phyloP scores from a whole-genome alignment of 352 stramenopile genomes.

The Peronospora belbahrii region DNA sequence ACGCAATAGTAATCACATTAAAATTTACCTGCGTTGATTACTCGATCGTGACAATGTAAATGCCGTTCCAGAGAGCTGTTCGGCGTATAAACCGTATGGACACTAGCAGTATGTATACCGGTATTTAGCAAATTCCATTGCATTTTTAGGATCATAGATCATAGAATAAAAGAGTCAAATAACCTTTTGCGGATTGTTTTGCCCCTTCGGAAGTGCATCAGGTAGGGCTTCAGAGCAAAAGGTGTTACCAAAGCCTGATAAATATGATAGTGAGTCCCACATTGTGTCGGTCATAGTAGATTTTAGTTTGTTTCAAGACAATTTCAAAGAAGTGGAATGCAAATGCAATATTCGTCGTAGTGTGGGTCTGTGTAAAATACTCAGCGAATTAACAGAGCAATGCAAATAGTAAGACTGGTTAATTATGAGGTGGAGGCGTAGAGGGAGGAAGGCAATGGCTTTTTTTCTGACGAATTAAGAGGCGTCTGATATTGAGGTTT shows the following conservation, averaged over 20 bases:
- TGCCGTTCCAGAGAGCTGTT: slow-evolving; percentile 94
- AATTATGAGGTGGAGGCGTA: too few species aligned
- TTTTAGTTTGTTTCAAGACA: slow-evolving; percentile 10
- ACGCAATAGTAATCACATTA: too few species aligned
- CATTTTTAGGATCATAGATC: too few species aligned
- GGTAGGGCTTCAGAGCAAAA: slow-evolving; percentile 90
- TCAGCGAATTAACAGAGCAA: too few species aligned
- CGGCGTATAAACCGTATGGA: slow-evolving; percentile 88
- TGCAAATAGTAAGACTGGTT: too few species aligned
- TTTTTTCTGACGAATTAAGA: too few species aligned
- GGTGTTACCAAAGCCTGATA: slow-evolving; percentile 89
- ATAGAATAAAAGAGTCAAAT: too few species aligned
- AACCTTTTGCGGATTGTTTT: slow-evolving; percentile 93
- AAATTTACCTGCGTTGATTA: slow-evolving; percentile 71
- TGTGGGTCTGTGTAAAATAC: too few species aligned
- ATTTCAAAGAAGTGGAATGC: background rate
- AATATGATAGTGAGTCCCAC: slow-evolving; percentile 79
- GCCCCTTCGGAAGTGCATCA: slow-evolving; percentile 81
- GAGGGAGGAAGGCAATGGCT: too few species aligned
- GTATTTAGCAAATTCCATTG: too few species aligned
- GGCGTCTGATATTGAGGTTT: too few species aligned
- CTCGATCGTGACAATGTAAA: slow-evolving; percentile 91
- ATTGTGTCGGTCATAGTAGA: slow-evolving; percentile 9
- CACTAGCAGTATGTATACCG: slow-evolving; percentile 43
- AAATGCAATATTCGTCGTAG: too few species aligned